A percentile compares a stretch with the other conserved stretches of the same genome.
Evolutionary conservation across 2,329 filamentous ascomycete species (phyloP).

Genomic region (Aspergillus sp.): DNA sequence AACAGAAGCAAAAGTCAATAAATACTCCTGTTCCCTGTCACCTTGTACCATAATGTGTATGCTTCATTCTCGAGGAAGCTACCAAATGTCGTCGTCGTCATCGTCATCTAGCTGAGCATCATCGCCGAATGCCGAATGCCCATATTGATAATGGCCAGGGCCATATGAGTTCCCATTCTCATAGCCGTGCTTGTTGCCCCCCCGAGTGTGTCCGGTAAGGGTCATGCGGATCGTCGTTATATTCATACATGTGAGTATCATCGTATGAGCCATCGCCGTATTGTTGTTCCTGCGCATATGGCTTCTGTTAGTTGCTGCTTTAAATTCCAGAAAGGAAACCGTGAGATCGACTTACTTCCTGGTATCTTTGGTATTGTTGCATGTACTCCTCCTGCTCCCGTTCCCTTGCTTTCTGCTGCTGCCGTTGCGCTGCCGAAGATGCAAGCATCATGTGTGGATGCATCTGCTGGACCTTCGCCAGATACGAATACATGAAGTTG

Average conservation of each 20-base stretch:
- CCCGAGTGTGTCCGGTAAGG: conserved; percentile 33
- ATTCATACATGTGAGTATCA: conserved; percentile 49
- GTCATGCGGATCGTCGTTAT: conserved; percentile 40
- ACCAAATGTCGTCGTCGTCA: conserved; percentile 47
- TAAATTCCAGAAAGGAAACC: neutral
- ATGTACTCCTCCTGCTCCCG: conserved; percentile 39
- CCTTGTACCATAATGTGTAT: too few relatives aligned
- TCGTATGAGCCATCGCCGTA: conserved; percentile 42
- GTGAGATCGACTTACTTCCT: conserved; percentile 34
- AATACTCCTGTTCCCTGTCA: conserved; percentile 26
- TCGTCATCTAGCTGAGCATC: conserved; percentile 39
- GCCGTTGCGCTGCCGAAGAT: conserved; percentile 68
- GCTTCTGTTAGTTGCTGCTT: neutral
- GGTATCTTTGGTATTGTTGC: conserved; percentile 44
- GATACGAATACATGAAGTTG: conserved; percentile 99
- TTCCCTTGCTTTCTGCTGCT: conserved; percentile 26
- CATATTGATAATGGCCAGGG: conserved; percentile 33
- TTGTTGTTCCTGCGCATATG: conserved; percentile 20
- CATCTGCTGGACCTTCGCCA: conserved; percentile 98
- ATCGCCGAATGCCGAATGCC: conserved; percentile 36
- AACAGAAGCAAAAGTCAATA: conserved; percentile 18
- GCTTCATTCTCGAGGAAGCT: too few relatives aligned
- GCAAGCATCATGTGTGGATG: conserved; percentile 92
- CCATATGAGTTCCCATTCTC: conserved; percentile 34
- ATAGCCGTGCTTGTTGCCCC: conserved; percentile 31